phyloP scores from a whole-genome alignment of 768 basidiomycete species.

The Crepidotus variabilis region DNA sequence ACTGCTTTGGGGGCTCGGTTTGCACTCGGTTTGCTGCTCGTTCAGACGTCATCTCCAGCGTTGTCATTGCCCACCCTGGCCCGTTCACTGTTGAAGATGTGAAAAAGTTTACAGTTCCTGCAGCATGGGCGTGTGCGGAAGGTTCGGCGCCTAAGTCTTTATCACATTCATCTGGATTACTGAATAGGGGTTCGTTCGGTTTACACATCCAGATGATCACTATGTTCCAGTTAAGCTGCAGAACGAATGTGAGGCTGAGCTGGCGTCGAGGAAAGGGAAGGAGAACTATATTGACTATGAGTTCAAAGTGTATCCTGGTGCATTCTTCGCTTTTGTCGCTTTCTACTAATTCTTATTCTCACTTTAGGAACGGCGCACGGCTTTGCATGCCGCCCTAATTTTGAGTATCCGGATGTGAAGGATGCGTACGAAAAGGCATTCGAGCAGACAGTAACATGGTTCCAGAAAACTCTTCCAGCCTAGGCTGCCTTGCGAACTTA shows the following conservation, averaged over 20 bases:
- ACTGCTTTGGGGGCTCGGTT: conserved; percentile 38
- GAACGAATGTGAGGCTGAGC: conserved; percentile 29
- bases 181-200: neutral
- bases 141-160: conserved; percentile 17
- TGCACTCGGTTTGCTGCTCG: conserved; percentile 30
- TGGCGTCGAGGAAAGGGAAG: conserved; percentile 31
- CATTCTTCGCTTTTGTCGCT: conserved; percentile 1
- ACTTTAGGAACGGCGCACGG: conserved; percentile 38
- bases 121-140: conserved; percentile 38
- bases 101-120: conserved; percentile 33
- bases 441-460: neutral
- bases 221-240: conserved; percentile 27
- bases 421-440: neutral
- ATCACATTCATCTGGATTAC: neutral
- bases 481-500: neutral
- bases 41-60: conserved; percentile 29
- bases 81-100: conserved; percentile 27
- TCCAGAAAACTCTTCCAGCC: neutral
- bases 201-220: conserved; percentile 29
- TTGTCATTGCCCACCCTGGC: conserved; percentile 41
- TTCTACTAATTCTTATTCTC: neutral
- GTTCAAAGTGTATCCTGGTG: conserved; percentile 41
- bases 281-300: conserved; percentile 37
- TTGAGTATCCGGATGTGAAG: conserved; percentile 31
- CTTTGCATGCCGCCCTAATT: conserved; percentile 37